Evolutionary conservation across 495 filamentous ascomycete genomes (phyloP).

Genomic region (Neurospora sp.): DNA sequence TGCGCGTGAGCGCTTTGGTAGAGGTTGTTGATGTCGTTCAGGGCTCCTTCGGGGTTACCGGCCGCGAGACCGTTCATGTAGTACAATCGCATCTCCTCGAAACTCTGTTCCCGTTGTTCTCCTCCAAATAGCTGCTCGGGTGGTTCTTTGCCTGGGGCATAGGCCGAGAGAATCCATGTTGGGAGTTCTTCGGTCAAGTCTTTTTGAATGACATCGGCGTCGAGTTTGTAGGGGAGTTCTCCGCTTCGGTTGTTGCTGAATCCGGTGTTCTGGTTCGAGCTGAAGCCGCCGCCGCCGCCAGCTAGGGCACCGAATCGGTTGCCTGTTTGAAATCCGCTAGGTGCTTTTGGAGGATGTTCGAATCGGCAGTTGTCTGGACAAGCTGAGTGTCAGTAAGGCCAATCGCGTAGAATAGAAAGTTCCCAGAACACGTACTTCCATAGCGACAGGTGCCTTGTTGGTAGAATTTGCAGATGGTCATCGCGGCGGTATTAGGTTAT

Average conservation of each 20-base stretch:
- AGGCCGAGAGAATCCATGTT: conserved; percentile 75
- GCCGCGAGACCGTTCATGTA: conserved; percentile 49
- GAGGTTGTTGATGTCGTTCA: conserved; percentile 51
- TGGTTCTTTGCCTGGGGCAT: conserved; percentile 60
- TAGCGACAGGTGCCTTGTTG: conserved; percentile 64
- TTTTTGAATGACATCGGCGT: conserved; percentile 42
- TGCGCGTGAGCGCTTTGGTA: conserved; percentile 54
- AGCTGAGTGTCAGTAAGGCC: neutral
- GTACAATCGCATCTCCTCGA: conserved; percentile 67
- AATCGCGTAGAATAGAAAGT: neutral
- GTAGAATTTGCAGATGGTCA: conserved; percentile 63
- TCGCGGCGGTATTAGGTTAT: conserved; percentile 14
- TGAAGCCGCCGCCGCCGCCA: neutral
- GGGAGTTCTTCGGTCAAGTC: conserved; percentile 65
- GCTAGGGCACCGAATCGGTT: conserved; percentile 30
- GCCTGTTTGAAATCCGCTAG: conserved; percentile 2
- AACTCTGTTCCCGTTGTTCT: conserved; percentile 65
- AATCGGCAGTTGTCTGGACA: conserved; percentile 32
- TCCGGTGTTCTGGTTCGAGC: neutral
- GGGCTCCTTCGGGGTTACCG: conserved; percentile 54
- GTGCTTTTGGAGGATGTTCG: conserved; percentile 31
- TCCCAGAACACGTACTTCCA: conserved; percentile 40
- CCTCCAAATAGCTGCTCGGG: conserved; percentile 77
- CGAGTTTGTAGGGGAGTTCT: conserved; percentile 30
- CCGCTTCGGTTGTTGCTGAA: conserved; percentile 1